Conservation (phyloP, 2,329 filamentous ascomycete species). For the Pseudogymnoascus sp. region DNA sequence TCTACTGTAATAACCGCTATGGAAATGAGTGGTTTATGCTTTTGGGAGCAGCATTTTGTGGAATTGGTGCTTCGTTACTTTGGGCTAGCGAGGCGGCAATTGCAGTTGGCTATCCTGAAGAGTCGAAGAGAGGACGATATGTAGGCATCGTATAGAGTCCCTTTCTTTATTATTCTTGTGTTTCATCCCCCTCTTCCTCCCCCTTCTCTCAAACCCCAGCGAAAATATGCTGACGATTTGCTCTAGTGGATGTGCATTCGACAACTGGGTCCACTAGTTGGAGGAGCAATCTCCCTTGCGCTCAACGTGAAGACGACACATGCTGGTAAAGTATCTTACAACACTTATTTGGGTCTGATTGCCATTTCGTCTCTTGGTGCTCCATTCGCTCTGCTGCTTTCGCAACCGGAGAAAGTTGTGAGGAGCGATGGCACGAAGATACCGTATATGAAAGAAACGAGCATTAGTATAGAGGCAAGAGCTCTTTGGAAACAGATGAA, state of each 20-base stretch:
- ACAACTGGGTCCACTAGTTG: constrained; percentile 59
- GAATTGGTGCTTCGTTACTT: constrained; percentile 56
- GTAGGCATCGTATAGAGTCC: constrained; percentile 43
- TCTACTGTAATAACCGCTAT: constrained; percentile 67
- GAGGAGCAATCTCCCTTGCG: constrained; percentile 63
- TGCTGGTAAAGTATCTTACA: constrained; percentile 60
- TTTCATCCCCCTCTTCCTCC: background rate
- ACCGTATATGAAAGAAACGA: constrained; percentile 46
- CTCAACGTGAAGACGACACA: constrained; percentile 51
- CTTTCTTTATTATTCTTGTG: background rate
- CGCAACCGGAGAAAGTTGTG: constrained; percentile 53
- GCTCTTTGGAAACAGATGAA: constrained; percentile 52
- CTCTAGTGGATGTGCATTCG: constrained; percentile 49
- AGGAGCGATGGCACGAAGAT: constrained; percentile 50
- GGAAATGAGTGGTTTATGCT: constrained; percentile 62
- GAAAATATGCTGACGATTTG: background rate
- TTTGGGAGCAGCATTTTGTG: constrained; percentile 61
- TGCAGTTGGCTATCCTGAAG: constrained; percentile 64
- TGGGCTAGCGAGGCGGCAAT: constrained; percentile 72
- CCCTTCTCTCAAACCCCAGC: background rate
- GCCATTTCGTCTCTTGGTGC: constrained; percentile 59
- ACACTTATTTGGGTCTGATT: constrained; percentile 63
- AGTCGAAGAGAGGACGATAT: constrained; percentile 56
- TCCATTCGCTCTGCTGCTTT: constrained; percentile 57
- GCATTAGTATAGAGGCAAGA: constrained; percentile 52